Conservation (phyloP, 331 rosid genomes). For the Rhamnella rubrinervis region DNA sequence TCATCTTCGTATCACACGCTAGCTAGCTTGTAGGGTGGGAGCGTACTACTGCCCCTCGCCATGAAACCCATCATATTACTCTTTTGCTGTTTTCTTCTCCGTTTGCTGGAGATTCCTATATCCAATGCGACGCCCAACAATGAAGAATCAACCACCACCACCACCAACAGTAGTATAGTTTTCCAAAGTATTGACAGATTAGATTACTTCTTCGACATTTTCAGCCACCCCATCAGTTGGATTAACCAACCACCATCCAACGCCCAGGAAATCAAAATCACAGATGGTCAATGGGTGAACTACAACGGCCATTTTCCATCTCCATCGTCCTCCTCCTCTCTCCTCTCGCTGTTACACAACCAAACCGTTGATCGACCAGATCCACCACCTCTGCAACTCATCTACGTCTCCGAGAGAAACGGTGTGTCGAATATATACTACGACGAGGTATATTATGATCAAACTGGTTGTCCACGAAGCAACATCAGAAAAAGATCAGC, state of each 20-base stretch:
- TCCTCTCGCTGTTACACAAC: constrained; percentile 28
- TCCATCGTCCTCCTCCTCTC: constrained; percentile 21
- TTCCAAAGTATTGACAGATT: constrained; percentile 67
- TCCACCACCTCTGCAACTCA: constrained; percentile 41
- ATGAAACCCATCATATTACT: constrained; percentile 25
- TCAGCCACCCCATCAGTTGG: constrained; percentile 38
- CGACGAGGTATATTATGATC: constrained; percentile 46
- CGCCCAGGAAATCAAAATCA: constrained; percentile 45
- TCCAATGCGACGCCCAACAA: constrained; percentile 10
- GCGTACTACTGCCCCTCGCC: no score
- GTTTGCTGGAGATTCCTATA: background rate
- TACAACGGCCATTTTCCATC: constrained; percentile 78
- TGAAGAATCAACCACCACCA: background rate
- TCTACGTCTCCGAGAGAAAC: constrained; percentile 73
- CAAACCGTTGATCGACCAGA: constrained; percentile 18
- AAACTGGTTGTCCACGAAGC: background rate
- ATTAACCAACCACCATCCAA: constrained; percentile 3
- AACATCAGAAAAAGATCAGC: constrained; percentile 36
- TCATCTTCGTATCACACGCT: no score
- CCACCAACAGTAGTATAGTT: constrained; percentile 40
- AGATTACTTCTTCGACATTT: constrained; percentile 61
- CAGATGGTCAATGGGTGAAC: constrained; percentile 74
- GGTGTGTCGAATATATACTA: constrained; percentile 54
- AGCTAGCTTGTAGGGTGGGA: no score
- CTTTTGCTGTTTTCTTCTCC: constrained; percentile 1